Percentiles rank a stretch among this genome's conserved stretches.
These are phyloP conservation scores for Ceratobasidium sp. DNA, from an alignment of 1,284 basidiomycete species.

Conservation along the genomic window DNA sequence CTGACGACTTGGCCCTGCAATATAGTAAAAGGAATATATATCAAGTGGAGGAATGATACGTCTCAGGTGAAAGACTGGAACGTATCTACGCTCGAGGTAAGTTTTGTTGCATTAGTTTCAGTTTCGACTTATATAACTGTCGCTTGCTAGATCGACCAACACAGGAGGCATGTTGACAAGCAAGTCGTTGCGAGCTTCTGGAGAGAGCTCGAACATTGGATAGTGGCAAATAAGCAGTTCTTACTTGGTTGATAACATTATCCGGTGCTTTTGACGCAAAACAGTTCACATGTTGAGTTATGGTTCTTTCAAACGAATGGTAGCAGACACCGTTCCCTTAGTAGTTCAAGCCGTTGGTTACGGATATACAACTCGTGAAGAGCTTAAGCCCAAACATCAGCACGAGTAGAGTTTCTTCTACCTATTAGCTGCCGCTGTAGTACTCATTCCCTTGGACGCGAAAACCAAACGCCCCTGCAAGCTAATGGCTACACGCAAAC, in stretches of 20 bases:
- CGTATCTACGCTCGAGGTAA: constrained; percentile 90
- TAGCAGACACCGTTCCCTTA: too few species aligned
- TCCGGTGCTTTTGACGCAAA: too few species aligned
- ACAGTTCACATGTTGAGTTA: too few species aligned
- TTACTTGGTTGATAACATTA: constrained; percentile 1
- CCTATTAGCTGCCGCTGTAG: too few species aligned
- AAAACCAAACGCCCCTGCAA: too few species aligned
- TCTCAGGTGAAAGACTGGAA: constrained; percentile 96
- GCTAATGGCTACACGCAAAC: too few species aligned
- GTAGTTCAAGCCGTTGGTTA: too few species aligned
- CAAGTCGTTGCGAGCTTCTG: constrained; percentile 95
- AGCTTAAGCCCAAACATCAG: too few species aligned
- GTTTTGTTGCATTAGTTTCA: constrained; percentile 47
- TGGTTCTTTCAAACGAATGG: too few species aligned
- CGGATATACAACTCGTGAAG: too few species aligned
- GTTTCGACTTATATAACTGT: constrained; percentile 3
- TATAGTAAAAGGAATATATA: constrained; percentile 91
- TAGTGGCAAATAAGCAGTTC: constrained; percentile 80
- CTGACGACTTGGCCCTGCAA: background rate
- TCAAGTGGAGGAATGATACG: constrained; percentile 94
- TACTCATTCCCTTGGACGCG: too few species aligned
- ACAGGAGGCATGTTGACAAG: constrained; percentile 94
- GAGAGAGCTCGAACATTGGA: constrained; percentile 92
- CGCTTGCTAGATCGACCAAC: constrained; percentile 81
- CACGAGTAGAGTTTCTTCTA: too few species aligned